These are phyloP conservation scores for Mucor sp. DNA, from an alignment of 371 early-diverging fungal species.

Conservation along the genomic window DNA sequence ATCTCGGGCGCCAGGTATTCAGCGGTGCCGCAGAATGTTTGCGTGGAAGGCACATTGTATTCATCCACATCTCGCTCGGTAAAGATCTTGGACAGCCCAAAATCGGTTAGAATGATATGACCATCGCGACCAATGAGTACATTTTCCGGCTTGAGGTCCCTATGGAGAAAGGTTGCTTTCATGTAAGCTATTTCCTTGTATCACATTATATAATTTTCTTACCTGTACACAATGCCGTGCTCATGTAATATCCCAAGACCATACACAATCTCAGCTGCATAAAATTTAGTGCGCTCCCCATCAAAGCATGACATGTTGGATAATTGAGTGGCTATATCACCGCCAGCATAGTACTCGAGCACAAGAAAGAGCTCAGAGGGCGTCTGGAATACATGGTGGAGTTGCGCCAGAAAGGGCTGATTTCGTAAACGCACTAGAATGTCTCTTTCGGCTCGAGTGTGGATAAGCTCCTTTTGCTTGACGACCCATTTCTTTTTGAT, in stretches of 20 bases:
- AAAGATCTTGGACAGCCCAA: constrained; percentile 81
- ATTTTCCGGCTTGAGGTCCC: constrained; percentile 87
- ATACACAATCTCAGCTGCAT: constrained; percentile 86
- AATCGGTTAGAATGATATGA: constrained; percentile 88
- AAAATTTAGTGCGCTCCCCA: constrained; percentile 75
- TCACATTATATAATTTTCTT: background rate
- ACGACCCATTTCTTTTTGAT: constrained; percentile 71
- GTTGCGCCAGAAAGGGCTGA: constrained; percentile 72
- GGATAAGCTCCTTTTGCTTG: constrained; percentile 60
- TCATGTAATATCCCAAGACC: constrained; percentile 86
- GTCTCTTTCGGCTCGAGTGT: constrained; percentile 71
- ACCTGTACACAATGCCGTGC: constrained; percentile 79
- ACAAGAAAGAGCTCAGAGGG: constrained; percentile 75
- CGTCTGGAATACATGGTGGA: constrained; percentile 77
- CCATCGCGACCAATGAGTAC: constrained; percentile 77
- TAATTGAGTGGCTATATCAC: constrained; percentile 88
- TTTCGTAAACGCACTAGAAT: constrained; percentile 63
- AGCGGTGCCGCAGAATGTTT: constrained; percentile 95
- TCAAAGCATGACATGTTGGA: constrained; percentile 67
- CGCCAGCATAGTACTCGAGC: constrained; percentile 80
- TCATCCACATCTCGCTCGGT: constrained; percentile 25
- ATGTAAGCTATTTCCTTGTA: background rate
- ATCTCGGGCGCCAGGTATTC: constrained; percentile 94
- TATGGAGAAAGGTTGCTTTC: background rate
- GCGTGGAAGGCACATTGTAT: constrained; percentile 54